Conservation (phyloP, 441 rosid genomes). For the Aquilaria agallochum region DNA sequence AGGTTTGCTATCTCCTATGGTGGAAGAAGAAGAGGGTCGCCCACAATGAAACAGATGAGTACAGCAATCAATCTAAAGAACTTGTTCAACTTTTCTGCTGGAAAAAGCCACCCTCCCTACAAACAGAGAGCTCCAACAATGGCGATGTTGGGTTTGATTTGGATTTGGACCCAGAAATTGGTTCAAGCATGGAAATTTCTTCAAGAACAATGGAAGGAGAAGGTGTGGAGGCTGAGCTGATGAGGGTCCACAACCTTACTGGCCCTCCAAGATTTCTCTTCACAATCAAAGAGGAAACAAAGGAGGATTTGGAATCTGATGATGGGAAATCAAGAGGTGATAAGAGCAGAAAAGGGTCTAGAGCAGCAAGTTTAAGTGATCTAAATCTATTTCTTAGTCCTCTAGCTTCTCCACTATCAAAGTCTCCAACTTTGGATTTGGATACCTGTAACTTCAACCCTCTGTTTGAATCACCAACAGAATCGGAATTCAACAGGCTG, state of each 20-base stretch:
- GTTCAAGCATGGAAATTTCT: constrained; percentile 50
- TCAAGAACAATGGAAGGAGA: constrained; percentile 46
- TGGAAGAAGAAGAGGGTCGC: constrained; percentile 45
- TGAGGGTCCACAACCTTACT: constrained; percentile 75
- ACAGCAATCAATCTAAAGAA: constrained; percentile 50
- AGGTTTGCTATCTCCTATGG: constrained; percentile 64
- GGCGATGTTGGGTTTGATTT: constrained; percentile 17
- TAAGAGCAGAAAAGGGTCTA: constrained; percentile 18
- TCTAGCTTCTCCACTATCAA: constrained; percentile 56
- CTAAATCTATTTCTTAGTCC: constrained; percentile 48
- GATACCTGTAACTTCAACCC: constrained; percentile 60
- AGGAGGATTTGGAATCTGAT: constrained; percentile 91
- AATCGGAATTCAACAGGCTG: constrained; percentile 44
- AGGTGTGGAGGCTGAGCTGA: constrained; percentile 71
- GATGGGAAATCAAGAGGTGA: constrained; percentile 69
- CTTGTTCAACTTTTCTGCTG: constrained; percentile 56
- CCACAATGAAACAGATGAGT: constrained; percentile 40
- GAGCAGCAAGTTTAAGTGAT: constrained; percentile 69
- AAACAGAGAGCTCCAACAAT: constrained; percentile 15
- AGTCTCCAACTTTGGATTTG: constrained; percentile 37
- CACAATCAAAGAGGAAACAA: constrained; percentile 92
- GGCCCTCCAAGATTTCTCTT: constrained; percentile 89
- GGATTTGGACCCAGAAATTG: constrained; percentile 59
- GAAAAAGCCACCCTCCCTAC: constrained; percentile 45
- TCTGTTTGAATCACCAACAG: constrained; percentile 67